A percentile compares a stretch with the other conserved stretches of the same genome.
Conservation (phyloP, 164 flowering plant genomes). For the Umbellularia californica region DNA sequence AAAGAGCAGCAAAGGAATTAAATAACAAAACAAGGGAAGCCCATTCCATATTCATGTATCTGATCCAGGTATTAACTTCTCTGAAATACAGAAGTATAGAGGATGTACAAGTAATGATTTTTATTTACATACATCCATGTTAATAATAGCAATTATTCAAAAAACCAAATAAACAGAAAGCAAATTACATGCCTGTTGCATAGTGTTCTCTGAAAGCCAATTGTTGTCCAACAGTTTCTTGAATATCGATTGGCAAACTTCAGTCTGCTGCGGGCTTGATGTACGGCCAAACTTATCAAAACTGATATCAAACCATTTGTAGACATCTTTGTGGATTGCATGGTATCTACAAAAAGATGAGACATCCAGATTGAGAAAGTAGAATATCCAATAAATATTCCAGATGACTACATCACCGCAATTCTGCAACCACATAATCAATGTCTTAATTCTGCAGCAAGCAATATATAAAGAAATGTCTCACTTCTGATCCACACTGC, state of each 20-base stretch:
- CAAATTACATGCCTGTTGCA: constrained; percentile 62
- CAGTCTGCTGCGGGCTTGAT: constrained; percentile 87
- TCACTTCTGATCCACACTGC: not conserved
- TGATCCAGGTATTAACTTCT: too few relatives aligned
- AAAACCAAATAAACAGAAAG: not conserved
- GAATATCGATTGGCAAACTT: constrained; percentile 82
- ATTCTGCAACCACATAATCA: not conserved
- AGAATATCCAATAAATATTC: not conserved
- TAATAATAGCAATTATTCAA: not conserved
- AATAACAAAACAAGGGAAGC: too few relatives aligned
- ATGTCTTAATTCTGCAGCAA: not conserved
- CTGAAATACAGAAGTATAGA: too few relatives aligned
- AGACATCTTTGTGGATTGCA: constrained; percentile 79
- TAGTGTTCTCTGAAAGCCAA: constrained; percentile 82
- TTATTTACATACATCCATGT: not conserved
- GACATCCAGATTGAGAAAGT: not conserved
- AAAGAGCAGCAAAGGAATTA: too few relatives aligned
- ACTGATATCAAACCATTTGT: constrained; percentile 85
- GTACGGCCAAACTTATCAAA: constrained; percentile 96
- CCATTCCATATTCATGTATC: too few relatives aligned
- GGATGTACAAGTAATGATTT: too few relatives aligned
- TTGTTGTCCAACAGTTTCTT: constrained; percentile 71
- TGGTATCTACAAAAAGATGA: constrained; percentile 49
- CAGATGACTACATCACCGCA: not conserved
- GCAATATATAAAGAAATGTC: too few relatives aligned